Evolutionary conservation across 1,284 basidiomycete genomes (phyloP), one percentile per base, ranked within the genome.

Genomic region (Xerocomus minutiporus): DNA sequence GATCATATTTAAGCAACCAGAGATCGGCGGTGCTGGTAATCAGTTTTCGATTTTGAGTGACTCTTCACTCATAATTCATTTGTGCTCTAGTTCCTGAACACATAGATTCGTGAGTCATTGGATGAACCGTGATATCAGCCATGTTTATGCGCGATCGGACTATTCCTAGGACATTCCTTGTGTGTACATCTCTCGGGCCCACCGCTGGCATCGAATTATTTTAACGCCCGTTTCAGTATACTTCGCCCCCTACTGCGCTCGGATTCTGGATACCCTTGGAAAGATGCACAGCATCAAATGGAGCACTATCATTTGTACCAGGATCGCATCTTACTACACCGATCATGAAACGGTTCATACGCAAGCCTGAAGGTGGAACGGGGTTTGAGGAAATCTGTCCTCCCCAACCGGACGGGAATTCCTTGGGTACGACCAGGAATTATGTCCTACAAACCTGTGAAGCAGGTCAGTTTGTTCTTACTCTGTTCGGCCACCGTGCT

Each of bases 251-350:
- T 0, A 86, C 83, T 6, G 95, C 96, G 0, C 77, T 98, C 5
- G 96, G 96, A 0, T 92, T 94, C 66, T 99, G 96, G 96, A 90
- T 97, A 53, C 91, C 95, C 0, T 74, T 98, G 20, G 95, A 98
- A 67, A 81, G 83, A 56, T 95, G 93, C 66, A 93, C 91, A 6
- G 69, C 81, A 1, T 72, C 75, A 47, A 97, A 97, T 61, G 94
- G 94, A 4, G 93, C 93, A 23, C 77, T 97, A 40, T 93, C 88
- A 2, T 97, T 97, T 72, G 75, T 93, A 0, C 92, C 93, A 0
- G 92, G 93, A n/a, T 94, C 91, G 4, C 94, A 97, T 69, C 76
- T 86, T 44, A 83, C 75, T 0, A 72, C 78, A 4, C 80, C 83
- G 3, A 82, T 95, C 50, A 80, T 82, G 6, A 88, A 91, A 61